Base-by-base conservation (phyloP, 176 grass and related monocot genomes). In the Puya raimondii region DNA sequence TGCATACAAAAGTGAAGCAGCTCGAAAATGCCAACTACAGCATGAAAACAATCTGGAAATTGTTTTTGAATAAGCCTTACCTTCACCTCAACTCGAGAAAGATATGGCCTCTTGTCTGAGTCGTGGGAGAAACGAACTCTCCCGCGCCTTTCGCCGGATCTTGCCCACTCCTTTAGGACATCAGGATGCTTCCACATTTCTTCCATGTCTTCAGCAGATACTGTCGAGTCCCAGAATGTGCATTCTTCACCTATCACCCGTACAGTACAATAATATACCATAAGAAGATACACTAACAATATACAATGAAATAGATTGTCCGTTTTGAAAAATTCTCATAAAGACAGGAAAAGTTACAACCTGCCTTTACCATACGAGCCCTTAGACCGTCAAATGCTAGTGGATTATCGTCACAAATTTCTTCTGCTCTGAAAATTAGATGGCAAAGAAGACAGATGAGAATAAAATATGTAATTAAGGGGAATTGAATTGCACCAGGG, bases 61-160 rank as follows among this genome's bases (percentile, higher is more conserved):
- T 42, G 33, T 1, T 42, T 42, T 42, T 8, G 33, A 42, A 42
- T 42, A 42, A 42, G 33, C 33, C 33, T 74, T 89, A 96, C 93
- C 88, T 90, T 96, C 59, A 92, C 93, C 77, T 96, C 93, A 75
- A 97, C 77, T 47, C 81, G 86, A 90, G 93, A 97, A 80, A 97
- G 93, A 87, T 97, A 97, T n/a, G 84, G 84, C 65, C 74, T 97
- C 61, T 92, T 92, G 76, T 97, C 80, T 61, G 70, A 53, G 51
- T 92, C 89, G 78, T 87, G 84, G 14, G 93, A 97, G 77, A 92
- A 92, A 69, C 84, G 82, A 49, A 97, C 86, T 80, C 72, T 88
- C 63, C 93, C 93, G 42, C 50, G 86, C 49, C 89, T 87, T 82
- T 97, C 93, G 47, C 93, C 89, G 48, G 89, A 97, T 79, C 87